These are phyloP conservation scores for Bryoglossum gracile DNA, from an alignment of 495 filamentous ascomycete species.

Conservation along the genomic window DNA sequence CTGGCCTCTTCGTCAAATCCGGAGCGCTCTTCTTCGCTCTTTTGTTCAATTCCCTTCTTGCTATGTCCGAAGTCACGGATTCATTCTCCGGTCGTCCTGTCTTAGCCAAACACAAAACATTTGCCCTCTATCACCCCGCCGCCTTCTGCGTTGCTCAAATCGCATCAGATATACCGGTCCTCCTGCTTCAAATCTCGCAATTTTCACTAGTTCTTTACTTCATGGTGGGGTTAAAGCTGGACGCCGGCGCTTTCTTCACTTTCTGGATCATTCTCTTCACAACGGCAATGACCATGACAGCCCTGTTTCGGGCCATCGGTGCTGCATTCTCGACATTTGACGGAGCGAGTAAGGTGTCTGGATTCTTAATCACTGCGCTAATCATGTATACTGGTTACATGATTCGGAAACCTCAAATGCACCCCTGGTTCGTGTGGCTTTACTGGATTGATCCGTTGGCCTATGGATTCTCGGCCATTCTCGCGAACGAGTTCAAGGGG, in stretches of 20 bases:
- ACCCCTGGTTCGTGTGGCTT: constrained; percentile 22
- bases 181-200: constrained; percentile 53
- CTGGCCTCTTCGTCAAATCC: constrained; percentile 46
- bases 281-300: constrained; percentile 38
- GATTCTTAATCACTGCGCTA: constrained; percentile 33
- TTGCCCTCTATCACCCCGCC: constrained; percentile 64
- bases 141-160: constrained; percentile 67
- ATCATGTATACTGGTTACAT: constrained; percentile 35
- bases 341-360: constrained; percentile 48
- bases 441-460: constrained; percentile 36
- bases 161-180: constrained; percentile 58
- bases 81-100: constrained; percentile 56
- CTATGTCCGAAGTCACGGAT: constrained; percentile 55
- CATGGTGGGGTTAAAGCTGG: constrained; percentile 45
- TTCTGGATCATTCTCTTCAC: constrained; percentile 41
- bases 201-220: constrained; percentile 64
- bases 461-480: constrained; percentile 36
- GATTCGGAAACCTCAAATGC: constrained; percentile 32
- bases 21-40: constrained; percentile 53
- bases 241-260: constrained; percentile 47
- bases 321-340: constrained; percentile 44
- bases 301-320: constrained; percentile 44
- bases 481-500: constrained; percentile 36
- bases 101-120: constrained; percentile 61
- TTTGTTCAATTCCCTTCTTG: constrained; percentile 56